A percentile compares a stretch with the other conserved stretches of the same genome.
Conservation (phyloP, 805 yeast genomes). For the Hermanozyma aechmeae region DNA sequence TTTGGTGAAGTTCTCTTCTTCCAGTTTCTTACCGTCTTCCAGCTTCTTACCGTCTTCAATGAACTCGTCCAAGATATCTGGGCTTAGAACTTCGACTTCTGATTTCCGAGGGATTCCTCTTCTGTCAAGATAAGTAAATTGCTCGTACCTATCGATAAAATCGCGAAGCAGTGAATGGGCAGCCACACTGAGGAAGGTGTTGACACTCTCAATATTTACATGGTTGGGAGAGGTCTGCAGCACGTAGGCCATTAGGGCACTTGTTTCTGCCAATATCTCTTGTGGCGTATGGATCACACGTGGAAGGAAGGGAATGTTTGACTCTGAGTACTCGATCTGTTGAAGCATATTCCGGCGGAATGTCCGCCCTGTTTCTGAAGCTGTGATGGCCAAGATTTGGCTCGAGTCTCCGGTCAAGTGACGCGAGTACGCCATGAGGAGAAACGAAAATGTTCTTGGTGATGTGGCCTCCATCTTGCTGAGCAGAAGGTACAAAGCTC, state of each 20-base stretch:
- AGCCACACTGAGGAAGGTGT: constrained; percentile 44
- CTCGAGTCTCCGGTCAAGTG: constrained; percentile 1
- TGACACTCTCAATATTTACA: constrained; percentile 34
- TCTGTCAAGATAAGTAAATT: constrained; percentile 19
- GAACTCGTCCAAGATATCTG: too few species aligned
- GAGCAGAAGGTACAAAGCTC: constrained; percentile 54
- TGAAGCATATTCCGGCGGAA: constrained; percentile 39
- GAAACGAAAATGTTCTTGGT: constrained; percentile 33
- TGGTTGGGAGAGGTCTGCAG: constrained; percentile 33
- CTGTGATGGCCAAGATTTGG: constrained; percentile 23
- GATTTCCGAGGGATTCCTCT: constrained; percentile 12
- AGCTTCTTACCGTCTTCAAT: too few species aligned
- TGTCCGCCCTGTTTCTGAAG: constrained; percentile 36
- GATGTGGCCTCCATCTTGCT: constrained; percentile 25
- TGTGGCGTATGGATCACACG: constrained; percentile 26
- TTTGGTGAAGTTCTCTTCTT: too few species aligned
- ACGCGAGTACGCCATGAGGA: constrained; percentile 40
- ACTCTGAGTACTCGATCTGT: constrained; percentile 25
- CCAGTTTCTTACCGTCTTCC: too few species aligned
- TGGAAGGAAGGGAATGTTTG: constrained; percentile 66
- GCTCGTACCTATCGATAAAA: constrained; percentile 23
- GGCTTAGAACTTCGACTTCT: too few species aligned
- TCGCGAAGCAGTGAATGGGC: constrained; percentile 19
- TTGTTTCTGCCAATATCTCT: constrained; percentile 60
- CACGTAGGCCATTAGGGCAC: constrained; percentile 63